Base-by-base conservation (phyloP, 345 rosid species). In the Citrus trifoliata region DNA sequence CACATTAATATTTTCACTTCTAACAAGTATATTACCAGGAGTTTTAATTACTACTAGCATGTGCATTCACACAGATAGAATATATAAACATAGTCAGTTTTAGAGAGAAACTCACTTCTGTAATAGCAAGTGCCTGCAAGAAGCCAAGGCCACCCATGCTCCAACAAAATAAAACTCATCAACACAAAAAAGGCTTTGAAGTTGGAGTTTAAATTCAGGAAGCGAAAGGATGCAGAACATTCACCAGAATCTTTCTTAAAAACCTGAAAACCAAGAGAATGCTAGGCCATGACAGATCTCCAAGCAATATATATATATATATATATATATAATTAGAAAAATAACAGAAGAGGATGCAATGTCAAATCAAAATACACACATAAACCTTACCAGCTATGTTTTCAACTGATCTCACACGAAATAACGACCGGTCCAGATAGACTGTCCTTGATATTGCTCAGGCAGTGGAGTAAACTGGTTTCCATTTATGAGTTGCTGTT, bases 391-490 rank as follows among this genome's bases (percentile, higher is more conserved):
- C 91, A 82, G 80, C 83, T 82, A 87, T 82, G 81, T 77, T 82
- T 70, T 71, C 85, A 86, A 81, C 82, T 77, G 78, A 83, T 76
- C 81, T 96, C 99, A 96, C 98, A 93, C 98, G 80, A 91, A 84
- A 81, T 84, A 88, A 74, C 89, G 97, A 80, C 90, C 85, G 13
- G 88, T 77, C 98, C 98, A 90, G 74, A 85, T 79, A 53, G 98
- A 85, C 74, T 88, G 95, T 84, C 97, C 99, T 80, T 87, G 92
- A 87, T 88, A 87, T 81, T 91, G 97, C 85, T 87, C 93, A n/a
- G 93, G 90, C 83, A 85, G 82, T 76, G 93, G 83, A 73, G 88
- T 75, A 75, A 89, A 79, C 78, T 86, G 90, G 76, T 89, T 91
- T 79, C 84, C 89, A 32, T 86, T 86, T 25, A 82, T 60, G 66